A percentile compares a stretch with the other conserved stretches of the same genome.
Conservation (phyloP, 331 rosid genomes). For the Spiraea crenata region DNA sequence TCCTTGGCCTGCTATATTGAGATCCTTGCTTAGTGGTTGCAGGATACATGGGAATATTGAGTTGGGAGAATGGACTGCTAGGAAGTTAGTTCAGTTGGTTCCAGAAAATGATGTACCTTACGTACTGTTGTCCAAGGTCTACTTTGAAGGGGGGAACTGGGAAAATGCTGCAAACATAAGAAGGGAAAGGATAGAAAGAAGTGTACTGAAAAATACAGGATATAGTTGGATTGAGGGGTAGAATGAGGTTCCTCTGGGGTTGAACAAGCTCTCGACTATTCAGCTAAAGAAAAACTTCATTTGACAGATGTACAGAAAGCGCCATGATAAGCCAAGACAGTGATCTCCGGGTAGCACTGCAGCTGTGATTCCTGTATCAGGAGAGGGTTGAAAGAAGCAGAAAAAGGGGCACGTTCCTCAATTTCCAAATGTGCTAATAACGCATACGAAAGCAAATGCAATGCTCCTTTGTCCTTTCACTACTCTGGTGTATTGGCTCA, state of each 20-base stretch:
- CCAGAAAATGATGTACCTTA: constrained; percentile 39
- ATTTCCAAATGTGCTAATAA: no score
- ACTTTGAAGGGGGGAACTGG: constrained; percentile 49
- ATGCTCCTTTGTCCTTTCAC: no score
- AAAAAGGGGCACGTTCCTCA: no score
- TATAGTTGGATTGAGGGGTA: constrained; percentile 50
- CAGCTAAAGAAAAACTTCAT: background rate
- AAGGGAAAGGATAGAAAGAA: constrained; percentile 33
- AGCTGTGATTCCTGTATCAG: no score
- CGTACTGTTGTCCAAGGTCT: constrained; percentile 42
- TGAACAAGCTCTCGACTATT: background rate
- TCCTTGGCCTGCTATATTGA: constrained; percentile 56
- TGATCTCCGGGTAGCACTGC: no score
- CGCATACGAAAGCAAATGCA: no score
- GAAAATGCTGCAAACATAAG: constrained; percentile 49
- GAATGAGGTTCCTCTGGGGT: background rate
- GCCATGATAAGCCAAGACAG: background rate
- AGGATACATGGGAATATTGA: constrained; percentile 46
- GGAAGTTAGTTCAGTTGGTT: constrained; percentile 36
- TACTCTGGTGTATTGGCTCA: no score
- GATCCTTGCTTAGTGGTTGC: constrained; percentile 58
- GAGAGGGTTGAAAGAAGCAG: background rate
- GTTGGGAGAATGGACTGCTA: constrained; percentile 51
- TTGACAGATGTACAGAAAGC: background rate
- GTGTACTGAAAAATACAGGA: constrained; percentile 37